Evolutionary conservation across 2,329 filamentous ascomycete genomes (phyloP).

Genomic region (Lomentospora prolificans): DNA sequence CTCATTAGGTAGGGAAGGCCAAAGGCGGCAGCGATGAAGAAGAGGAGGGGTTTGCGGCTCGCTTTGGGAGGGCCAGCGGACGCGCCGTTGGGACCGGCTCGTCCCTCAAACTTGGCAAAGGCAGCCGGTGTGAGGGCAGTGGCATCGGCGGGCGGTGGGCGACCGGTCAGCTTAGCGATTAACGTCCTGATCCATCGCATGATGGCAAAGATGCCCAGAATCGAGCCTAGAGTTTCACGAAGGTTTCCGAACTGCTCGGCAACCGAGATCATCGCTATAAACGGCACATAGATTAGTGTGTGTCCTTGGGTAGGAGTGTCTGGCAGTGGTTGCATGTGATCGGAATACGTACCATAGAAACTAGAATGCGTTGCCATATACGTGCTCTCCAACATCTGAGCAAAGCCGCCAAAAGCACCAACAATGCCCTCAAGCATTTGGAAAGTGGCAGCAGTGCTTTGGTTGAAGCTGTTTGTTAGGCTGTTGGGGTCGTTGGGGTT

Average conservation of each 20-base stretch:
- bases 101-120: constrained; percentile 82
- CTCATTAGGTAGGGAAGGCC: constrained; percentile 95
- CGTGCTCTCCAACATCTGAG: constrained; percentile 98
- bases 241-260: constrained; percentile 95
- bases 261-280: constrained; percentile 86
- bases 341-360: constrained; percentile 75
- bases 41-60: constrained; percentile 89
- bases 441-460: constrained; percentile 92
- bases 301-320: too few species aligned
- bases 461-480: constrained; percentile 88
- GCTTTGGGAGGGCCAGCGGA: constrained; percentile 57
- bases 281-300: constrained; percentile 9
- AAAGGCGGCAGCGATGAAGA: constrained; percentile 91
- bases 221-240: constrained; percentile 83
- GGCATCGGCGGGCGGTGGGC: constrained; percentile 79
- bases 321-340: too few species aligned
- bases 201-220: constrained; percentile 89
- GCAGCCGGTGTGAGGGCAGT: constrained; percentile 79
- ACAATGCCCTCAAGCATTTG: constrained; percentile 98
- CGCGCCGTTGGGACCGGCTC: constrained; percentile 40
- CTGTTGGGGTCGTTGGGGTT: constrained; percentile 84
- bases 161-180: constrained; percentile 85
- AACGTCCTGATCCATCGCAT: constrained; percentile 91
- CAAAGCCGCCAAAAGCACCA: constrained; percentile 91
- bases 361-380: constrained; percentile 99